Conservation (phyloP, 208 protist species). For the Leishmania arabica region DNA sequence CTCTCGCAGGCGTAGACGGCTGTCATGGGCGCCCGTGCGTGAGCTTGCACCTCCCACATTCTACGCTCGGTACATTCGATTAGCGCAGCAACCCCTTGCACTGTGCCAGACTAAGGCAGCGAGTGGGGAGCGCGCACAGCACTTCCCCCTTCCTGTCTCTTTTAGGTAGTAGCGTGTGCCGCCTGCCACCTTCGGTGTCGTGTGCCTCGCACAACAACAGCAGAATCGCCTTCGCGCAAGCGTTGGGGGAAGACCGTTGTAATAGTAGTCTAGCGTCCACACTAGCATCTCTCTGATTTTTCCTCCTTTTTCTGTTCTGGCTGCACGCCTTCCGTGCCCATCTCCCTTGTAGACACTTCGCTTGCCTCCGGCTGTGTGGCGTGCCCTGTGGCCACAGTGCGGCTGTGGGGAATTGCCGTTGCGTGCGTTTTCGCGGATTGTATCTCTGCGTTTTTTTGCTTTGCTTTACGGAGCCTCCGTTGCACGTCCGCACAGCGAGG, state of each 20-base stretch:
- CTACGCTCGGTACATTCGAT: neutral
- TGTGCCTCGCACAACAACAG: neutral
- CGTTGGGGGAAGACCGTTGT: neutral
- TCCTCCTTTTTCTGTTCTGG: neutral
- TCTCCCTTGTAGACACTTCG: neutral
- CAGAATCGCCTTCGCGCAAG: neutral
- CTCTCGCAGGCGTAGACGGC: neutral
- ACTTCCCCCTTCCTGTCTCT: neutral
- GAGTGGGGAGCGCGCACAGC: neutral
- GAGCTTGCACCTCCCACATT: neutral
- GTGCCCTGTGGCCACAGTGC: neutral
- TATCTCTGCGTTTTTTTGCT: no score
- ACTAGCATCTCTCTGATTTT: neutral
- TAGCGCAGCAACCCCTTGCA: neutral
- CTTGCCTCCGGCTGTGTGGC: neutral
- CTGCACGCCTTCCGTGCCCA: neutral
- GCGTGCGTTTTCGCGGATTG: neutral
- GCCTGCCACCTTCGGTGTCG: no score
- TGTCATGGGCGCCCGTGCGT: neutral
- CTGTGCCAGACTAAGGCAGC: neutral
- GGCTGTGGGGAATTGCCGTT: neutral
- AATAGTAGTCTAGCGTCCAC: neutral
- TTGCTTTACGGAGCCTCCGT: no score
- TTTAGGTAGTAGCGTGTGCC: neutral
- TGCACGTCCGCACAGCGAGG: neutral